phyloP scores from a whole-genome alignment of 768 basidiomycete genomes.

The Pulveroboletus sp. region DNA sequence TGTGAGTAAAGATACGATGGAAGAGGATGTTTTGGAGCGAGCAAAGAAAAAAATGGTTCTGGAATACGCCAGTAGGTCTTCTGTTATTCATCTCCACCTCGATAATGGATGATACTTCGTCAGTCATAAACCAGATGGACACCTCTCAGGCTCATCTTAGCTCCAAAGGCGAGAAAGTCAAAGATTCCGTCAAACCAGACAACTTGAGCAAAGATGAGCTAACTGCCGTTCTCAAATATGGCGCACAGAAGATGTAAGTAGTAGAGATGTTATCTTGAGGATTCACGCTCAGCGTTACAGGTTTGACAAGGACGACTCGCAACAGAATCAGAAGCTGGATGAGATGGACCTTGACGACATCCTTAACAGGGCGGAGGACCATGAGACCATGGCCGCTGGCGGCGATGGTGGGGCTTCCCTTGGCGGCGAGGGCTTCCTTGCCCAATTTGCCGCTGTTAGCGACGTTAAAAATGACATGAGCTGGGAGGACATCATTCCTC shows the following conservation, averaged over 20 bases:
- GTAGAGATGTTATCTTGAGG: constrained; percentile 3
- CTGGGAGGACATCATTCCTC: constrained; percentile 99
- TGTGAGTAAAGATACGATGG: constrained; percentile 99
- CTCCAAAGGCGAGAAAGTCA: constrained; percentile 61
- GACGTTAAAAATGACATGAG: constrained; percentile 98
- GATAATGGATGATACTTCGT: constrained; percentile 7
- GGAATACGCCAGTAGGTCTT: constrained; percentile 92
- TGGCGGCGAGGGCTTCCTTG: constrained; percentile 96
- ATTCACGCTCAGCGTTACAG: constrained; percentile 35
- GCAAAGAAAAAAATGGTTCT: constrained; percentile 99
- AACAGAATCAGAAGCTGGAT: constrained; percentile 92
- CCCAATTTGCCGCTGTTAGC: constrained; percentile 91
- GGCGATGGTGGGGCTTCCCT: constrained; percentile 87
- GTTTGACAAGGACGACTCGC: constrained; percentile 95
- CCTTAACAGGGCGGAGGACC: constrained; percentile 92
- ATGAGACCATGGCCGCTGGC: constrained; percentile 83
- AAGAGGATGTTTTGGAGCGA: constrained; percentile 96
- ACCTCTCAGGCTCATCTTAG: constrained; percentile 95
- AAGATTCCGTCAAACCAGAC: constrained; percentile 70
- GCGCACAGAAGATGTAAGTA: constrained; percentile 91
- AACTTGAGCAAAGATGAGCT: constrained; percentile 95
- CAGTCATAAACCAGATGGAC: constrained; percentile 99
- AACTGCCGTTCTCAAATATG: constrained; percentile 96
- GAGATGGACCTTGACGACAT: constrained; percentile 99
- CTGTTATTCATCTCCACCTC: constrained; percentile 12